Evolutionary conservation across 805 yeast genomes (phyloP), one percentile per base, ranked within the genome.

Genomic region (Sugiyamaella floridensis): DNA sequence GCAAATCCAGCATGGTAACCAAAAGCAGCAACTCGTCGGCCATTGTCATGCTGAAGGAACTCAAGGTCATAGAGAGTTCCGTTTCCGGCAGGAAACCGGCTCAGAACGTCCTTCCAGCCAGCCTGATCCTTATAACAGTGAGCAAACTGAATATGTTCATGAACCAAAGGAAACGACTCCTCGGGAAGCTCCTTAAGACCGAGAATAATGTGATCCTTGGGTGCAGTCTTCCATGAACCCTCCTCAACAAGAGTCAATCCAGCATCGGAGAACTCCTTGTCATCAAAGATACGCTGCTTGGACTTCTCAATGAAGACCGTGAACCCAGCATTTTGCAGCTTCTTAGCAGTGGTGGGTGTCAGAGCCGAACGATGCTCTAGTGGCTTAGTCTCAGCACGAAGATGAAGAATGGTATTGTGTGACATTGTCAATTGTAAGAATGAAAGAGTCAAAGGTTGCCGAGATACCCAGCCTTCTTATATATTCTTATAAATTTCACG

Each of bases 1-100:
- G 98, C 99, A 69, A 93, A 93, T n/a, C 99, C 99, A 45, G 99
- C 99, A 70, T 92, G 92, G 76, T 81, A 93, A n/a, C 99, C 99
- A 68, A 93, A 93, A 8, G 99, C 99, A 45, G 99, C 99, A 28
- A 93, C 99, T 73, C 99, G 86, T 77, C 99, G 86, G 37, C 98
- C 98, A 65, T 81, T 83, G 62, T 86, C 97, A 68, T 93, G 89
- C 70, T 87, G 95, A 68, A 93, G 76, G 67, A 93, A 93, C 74
- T 93, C 99, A 60, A 93, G 76, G 69, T 93, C 99, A 68, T 93
- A 93, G 60, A 93, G 78, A 12, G 80, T 78, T 62, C 99, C 98
- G 54, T 86, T 80, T 48, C 99, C 99, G 41, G 79, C 83, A 49
- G 95, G 95, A 76, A 89, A 93, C 70, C 99, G 81, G 54, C 77